Base-by-base conservation (phyloP, 192 early-diverging fungal genomes). In the Coemansia guatemalensis region DNA sequence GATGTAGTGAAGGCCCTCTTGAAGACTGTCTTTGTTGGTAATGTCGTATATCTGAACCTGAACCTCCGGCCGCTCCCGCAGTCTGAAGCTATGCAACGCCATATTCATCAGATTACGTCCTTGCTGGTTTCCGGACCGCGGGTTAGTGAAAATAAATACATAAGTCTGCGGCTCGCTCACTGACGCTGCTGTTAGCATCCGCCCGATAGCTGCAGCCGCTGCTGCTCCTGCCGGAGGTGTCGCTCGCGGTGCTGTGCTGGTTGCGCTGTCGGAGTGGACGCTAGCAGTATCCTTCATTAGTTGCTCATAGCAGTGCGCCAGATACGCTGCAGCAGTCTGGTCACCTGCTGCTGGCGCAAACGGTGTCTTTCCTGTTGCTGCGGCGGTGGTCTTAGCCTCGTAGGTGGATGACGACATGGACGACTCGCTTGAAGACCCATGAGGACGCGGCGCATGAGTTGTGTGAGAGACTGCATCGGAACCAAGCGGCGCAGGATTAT, bases 71-170 rank as follows among this genome's bases (percentile, higher is more conserved):
- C 81, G 64, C 51, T 82, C 72, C 41, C 84, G 75, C 55, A 91
- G 67, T 48, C 89, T 86, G 69, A 88, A 91, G 67, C 87, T 86
- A 53, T 86, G 84, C 49, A 88, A 65, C 8, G 82, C 75, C 71
- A 91, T 72, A 39, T 84, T 63, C 53, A 87, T 75, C 56, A 91
- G 71, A 48, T 74, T 80, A 11, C 72, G 62, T 0, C 89, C 89
- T 30, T 89, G 85, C 62, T 85, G 87, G 72, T 88, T 87, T 22
- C 89, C 89, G 0, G 86, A 88, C 8, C 83, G 65, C n/a, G 89
- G 89, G 66, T 91, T 91, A 29, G 86, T 86, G 68, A 91, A 91
- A 23, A 91, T 91, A 61, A 91, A 88, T 24, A 88, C 78, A 59
- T 89, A 87, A 2, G 83, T 68, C 12, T 68, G 80, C 3, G 89